Evolutionary conservation across 1,284 basidiomycete species (phyloP), one percentile per base, ranked within the genome.

Genomic region (Ustilago nuda): DNA sequence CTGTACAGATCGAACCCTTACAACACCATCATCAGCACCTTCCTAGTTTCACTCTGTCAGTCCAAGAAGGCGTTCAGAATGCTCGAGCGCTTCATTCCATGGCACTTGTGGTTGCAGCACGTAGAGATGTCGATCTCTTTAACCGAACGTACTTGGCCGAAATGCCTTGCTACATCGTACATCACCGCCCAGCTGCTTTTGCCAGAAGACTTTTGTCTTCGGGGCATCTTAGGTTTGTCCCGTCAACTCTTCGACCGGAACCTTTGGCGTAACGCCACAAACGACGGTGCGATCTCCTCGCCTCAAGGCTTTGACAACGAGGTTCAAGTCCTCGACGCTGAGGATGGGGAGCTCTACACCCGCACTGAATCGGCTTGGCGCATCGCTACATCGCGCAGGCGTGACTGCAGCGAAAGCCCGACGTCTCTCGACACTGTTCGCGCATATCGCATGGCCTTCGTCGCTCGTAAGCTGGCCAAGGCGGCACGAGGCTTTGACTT

Each of bases 151-250:
- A 27, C 17, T 35, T 69, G 74, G 70, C 70, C 75, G n/a, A 72
- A 62, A 37, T 43, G 53, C n/a, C 63, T 73, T 9, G 48, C 63
- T 4, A 50, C 32, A 17, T 55, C 72, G 15, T 87, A 87, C 56
- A 83, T 89, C 8, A 84, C 87, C 15, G 80, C 89, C 8, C 91
- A 89, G 61, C 87, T 89, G 13, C 92, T 94, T 0, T 87, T 99
- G 3, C 90, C 93, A 0, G 97, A 99, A 86, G 97, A 99, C 85
- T 98, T 95, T 94, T 93, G 93, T 79, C 87, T 98, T 70, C 90
- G 95, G 36, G 97, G 97, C 4, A 93, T 95, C 91, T 93, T 69
- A 5, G 74, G 74, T 9, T 46, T 76, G 8, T 69, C 69, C 13
- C 69, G 69, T 8, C 74, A 76, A 15, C 55, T 72, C 8, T 76